Base-by-base conservation (phyloP, 768 basidiomycete genomes). In the Boletus vermiculosoides region DNA sequence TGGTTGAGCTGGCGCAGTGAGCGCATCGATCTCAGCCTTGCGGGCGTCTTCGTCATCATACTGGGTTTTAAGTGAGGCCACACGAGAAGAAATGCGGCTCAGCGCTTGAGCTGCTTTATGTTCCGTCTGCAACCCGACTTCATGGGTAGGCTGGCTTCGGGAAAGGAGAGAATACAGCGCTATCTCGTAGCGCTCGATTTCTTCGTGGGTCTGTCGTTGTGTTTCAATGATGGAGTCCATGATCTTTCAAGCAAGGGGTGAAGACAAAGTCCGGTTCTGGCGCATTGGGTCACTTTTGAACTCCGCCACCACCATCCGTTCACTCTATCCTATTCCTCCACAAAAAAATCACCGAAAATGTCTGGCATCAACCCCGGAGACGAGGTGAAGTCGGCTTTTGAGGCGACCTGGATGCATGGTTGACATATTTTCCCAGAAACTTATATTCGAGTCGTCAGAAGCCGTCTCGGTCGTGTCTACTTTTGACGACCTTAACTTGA, bases 211-310 rank as follows among this genome's bases (percentile, higher is more conserved):
- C 66, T 94, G 94, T 51, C 96, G 86, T 69, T 96, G 91, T n/a
- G 91, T 77, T 75, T 99, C 96, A 69, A 98, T 80, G 66, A 92
- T 78, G 45, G 92, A 94, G 81, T 98, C 94, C 95, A 97, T 97
- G 44, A 39, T n/a, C 20, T 51, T 45, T 31, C 59, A 33, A 30
- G 40, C 30, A 51, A 41, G 20, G 36, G 16, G 10, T 4, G 34
- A 46, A 40, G 18, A 28, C 48, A 60, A 56, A 39, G 37, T 44
- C 54, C 47, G 16, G 39, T 18, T 47, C 23, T 28, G 30, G 30
- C 25, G 46, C 18, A 22, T 54, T 58, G 51, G 42, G 18, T 46
- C 47, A 58, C 61, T 73, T 87, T 85, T 63, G 74, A 83, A 83
- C 84, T 86, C 85, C 82, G 84, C 58, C 46, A 2, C 52, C 20